phyloP scores from a whole-genome alignment of 2,329 filamentous ascomycete species.

The Penicillium janthinellum region DNA sequence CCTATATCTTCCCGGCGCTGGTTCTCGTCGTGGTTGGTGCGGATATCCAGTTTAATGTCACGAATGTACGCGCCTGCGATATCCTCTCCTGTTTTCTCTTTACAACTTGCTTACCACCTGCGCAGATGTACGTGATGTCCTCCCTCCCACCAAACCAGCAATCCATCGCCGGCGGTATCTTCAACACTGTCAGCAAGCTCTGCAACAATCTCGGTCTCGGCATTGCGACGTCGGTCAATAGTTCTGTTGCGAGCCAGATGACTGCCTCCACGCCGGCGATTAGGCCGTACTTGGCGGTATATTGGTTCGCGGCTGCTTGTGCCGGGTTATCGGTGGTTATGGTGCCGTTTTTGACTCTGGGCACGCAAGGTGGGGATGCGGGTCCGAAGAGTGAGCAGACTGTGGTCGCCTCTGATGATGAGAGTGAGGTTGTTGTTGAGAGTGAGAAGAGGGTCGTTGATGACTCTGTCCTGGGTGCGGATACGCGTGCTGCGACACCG shows the following conservation, averaged over 20 bases:
- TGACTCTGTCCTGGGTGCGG: not conserved
- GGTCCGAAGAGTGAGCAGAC: not conserved
- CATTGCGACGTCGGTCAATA: constrained; percentile 53
- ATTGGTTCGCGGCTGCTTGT: constrained; percentile 33
- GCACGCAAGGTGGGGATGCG: constrained; percentile 28
- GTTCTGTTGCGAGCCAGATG: constrained; percentile 23
- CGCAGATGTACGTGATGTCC: constrained; percentile 69
- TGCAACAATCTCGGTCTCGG: constrained; percentile 63
- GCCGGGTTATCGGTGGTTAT: constrained; percentile 30
- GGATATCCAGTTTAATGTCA: constrained; percentile 71
- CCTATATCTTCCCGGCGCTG: constrained; percentile 63
- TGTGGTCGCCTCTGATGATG: not conserved
- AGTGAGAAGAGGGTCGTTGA: not conserved
- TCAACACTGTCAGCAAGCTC: constrained; percentile 66
- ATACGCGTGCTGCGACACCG: not conserved
- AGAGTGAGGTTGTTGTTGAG: not conserved
- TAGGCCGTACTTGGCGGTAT: constrained; percentile 32
- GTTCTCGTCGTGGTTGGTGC: constrained; percentile 65
- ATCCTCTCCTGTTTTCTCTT: not conserved
- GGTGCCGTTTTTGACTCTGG: constrained; percentile 34
- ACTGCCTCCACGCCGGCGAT: constrained; percentile 23
- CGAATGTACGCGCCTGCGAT: constrained; percentile 56
- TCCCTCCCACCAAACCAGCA: constrained; percentile 65
- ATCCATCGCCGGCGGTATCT: constrained; percentile 67
- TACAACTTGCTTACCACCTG: constrained; percentile 11